Conservation (phyloP, 2,329 filamentous ascomycete species). For the Stagonosporopsis rhizophila region DNA sequence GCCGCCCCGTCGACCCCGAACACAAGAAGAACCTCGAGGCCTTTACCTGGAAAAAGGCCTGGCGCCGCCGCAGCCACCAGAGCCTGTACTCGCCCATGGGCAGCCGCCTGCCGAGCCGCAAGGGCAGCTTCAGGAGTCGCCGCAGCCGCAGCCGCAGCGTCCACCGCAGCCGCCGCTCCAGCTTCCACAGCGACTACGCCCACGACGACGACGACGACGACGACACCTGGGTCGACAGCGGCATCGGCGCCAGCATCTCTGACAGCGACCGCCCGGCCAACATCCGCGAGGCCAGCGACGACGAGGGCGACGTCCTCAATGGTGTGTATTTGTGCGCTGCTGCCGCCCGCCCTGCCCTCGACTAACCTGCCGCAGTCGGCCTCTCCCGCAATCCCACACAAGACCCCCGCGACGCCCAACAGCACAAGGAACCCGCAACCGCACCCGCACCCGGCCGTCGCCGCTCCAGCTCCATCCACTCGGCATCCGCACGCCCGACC, state of each 20-base stretch:
- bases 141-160: constrained; percentile 42
- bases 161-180: constrained; percentile 43
- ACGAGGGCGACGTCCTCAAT: constrained; percentile 55
- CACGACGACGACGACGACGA: constrained; percentile 29
- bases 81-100: constrained; percentile 59
- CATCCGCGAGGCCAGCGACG: constrained; percentile 53
- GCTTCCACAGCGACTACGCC: constrained; percentile 40
- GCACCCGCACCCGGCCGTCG: constrained; percentile 37
- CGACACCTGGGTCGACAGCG: constrained; percentile 48
- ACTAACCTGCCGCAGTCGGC: constrained; percentile 40
- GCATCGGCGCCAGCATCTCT: constrained; percentile 44
- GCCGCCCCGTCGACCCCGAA: constrained; percentile 56
- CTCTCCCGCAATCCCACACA: constrained; percentile 45
- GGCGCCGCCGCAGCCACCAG: constrained; percentile 54
- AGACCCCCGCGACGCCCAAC: constrained; percentile 40
- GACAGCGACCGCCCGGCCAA: constrained; percentile 43
- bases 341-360: constrained; percentile 13
- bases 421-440: constrained; percentile 33
- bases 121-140: constrained; percentile 42
- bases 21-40: constrained; percentile 59
- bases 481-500: constrained; percentile 29
- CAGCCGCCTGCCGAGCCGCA: constrained; percentile 53
- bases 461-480: constrained; percentile 38
- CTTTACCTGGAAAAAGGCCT: constrained; percentile 56
- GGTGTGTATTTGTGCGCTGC: constrained; percentile 42